Base-by-base conservation (phyloP, 1,284 basidiomycete species). In the Rhodotorula mucilaginosa region DNA sequence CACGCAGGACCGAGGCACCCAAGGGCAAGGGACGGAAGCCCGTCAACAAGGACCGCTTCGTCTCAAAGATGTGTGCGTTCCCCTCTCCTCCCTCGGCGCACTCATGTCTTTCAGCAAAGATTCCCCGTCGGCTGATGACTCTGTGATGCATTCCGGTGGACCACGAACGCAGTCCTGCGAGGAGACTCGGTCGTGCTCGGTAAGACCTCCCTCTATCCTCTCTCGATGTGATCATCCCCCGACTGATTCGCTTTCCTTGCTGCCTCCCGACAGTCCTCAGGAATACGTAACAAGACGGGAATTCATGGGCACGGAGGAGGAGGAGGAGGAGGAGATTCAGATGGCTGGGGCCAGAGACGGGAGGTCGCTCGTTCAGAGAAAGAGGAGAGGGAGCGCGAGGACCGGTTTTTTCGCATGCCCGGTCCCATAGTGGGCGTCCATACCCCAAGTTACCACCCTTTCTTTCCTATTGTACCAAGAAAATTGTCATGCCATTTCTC, bases 1-100 rank as follows among this genome's bases (percentile, higher is more conserved):
- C 96, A 91, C 97, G 97, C 96, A 99, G 97, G 97, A 97, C 95
- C 44, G 97, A 99, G 82, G 83, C 90, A 66, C 97, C 97, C 31
- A 99, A 98, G 83, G 93, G 93, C 64, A 99, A 98, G 84, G 93
- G 92, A 81, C 97, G 97, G 84, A 98, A 98, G 82, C 92, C 97
- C 5, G 89, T 99, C 72, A 98, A 99, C 86, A 97, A 97, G 84
- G 94, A 99, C 83, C 87, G 97, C 58, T 99, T 99, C 84, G 97
- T 99, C 81, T 97, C 93, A 84, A 99, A 96, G 84, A 97, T 97
- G 89, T 93, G 93, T 72, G 59, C 54, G 69, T 26, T 21, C 39
- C 16, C 6, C 31, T 39, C 46, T 31, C 19, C 26, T 34, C 31
- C 2, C 29, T 34, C 26, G 10, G 3, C 23, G 19, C 46, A 48